Evolutionary conservation across 306 rosid genomes (phyloP).

Genomic region (Quercus alba): DNA sequence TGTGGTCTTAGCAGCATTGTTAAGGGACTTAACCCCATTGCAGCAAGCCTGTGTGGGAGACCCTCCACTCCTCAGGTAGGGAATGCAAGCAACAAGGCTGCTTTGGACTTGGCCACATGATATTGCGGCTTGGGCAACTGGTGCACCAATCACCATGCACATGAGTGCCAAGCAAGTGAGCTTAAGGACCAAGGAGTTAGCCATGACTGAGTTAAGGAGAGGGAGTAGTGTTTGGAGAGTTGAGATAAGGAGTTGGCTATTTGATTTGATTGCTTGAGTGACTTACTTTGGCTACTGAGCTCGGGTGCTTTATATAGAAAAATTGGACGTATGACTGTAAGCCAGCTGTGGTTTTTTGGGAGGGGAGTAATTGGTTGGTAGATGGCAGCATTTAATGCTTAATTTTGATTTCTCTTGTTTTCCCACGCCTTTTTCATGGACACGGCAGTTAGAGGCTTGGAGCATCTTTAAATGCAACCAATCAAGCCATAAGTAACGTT

Average conservation of each 20-base stretch:
- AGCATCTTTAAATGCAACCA: too few species aligned
- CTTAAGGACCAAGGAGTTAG: conserved; percentile 8
- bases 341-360: neutral
- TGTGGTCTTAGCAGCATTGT: neutral
- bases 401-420: too few species aligned
- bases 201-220: neutral
- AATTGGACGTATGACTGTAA: neutral
- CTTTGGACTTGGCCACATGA: conserved; percentile 24
- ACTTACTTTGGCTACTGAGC: neutral
- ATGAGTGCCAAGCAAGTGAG: conserved; percentile 1
- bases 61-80: conserved; percentile 17
- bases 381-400: neutral
- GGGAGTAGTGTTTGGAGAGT: neutral
- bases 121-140: neutral
- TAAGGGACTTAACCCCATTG: neutral
- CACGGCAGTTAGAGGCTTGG: too few species aligned
- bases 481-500: too few species aligned
- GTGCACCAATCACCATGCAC: conserved; percentile 2
- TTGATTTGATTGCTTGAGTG: neutral
- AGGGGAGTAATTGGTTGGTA: neutral
- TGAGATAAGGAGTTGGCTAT: neutral
- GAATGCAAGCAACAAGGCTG: neutral
- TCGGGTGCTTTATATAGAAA: neutral
- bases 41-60: conserved; percentile 19
- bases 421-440: too few species aligned